Base-by-base conservation (phyloP, 805 yeast species). In the Candida silvicultrix region DNA sequence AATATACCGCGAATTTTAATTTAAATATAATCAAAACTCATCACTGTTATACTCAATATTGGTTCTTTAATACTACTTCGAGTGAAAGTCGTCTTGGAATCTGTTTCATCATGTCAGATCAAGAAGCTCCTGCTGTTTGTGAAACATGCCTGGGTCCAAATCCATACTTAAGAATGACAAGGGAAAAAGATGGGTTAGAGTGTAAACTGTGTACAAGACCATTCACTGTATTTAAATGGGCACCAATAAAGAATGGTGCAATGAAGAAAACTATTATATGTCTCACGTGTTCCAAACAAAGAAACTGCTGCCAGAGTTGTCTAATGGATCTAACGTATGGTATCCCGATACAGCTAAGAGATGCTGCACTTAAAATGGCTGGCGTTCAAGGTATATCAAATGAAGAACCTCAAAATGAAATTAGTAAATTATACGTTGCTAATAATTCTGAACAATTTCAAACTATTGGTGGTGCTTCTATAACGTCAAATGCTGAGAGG, bases 291-390 rank as follows among this genome's bases (percentile, higher is more conserved):
- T 81, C 97, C 0, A 69, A 81, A 38, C 79, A 83, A 39, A 75
- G 83, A 48, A 84, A 87, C 65, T 84, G 95, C 55, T 92, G 99
- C 60, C 98, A 94, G 62, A 68, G 81, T 21, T 92, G 99, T 63
- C 76, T 89, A 78, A 63, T 85, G 31, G 98, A 92, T 66, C 67
- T 90, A 38, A 78, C 83, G 25, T 86, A 81, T 67, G 87, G 89
- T 4, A 78, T 94, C n/a, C 88, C 96, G 0, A 61, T 89, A 16
- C 78, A 81, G 11, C 66, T 89, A 7, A 70, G 97, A 52, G 97
- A 90, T 57, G 81, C 88, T 1, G 86, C 96, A 4, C 63, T 89
- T 55, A 80, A 81, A 54, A 72, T 88, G 74, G 83, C 90, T 2
- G 83, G 82, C 15, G 67, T 73, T 15, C 71, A 66, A 22, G 51